Evolutionary conservation across 1,284 basidiomycete genomes (phyloP), one percentile per base, ranked within the genome.

Genomic region (Ceratobasidium sp.): DNA sequence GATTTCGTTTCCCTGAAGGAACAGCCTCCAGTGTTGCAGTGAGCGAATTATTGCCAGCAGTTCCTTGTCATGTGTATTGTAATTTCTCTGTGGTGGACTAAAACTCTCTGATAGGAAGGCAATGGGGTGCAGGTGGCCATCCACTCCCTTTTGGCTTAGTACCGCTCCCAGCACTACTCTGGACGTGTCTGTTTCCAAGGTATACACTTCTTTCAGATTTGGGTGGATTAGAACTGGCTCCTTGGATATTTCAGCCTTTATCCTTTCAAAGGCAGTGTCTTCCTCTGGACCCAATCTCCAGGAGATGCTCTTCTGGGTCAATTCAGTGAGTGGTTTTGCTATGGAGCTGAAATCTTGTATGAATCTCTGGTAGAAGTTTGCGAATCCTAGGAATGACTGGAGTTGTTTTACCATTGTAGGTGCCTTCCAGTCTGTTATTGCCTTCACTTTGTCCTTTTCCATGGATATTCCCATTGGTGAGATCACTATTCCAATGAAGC

Each of bases 51-150:
- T 59, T 2, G 56, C 79, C 4, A 34, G 34, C 8, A 34, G 34
- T 34, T 34, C 34, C 34, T 34, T 80, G 78, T 27, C 34, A 8
- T 34, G 34, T 2, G 79, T 79, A 8, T 73, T 74, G 75, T 82
- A 83, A 74, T 83, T 83, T 1, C 74, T 61, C 63, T 84, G 79
- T 1, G 82, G 78, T 0, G 76, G 54, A 72, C n/a, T n/a, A n/a
- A n/a, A n/a, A n/a, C n/a, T n/a, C n/a, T n/a, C n/a, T n/a, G n/a
- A n/a, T n/a, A n/a, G 34, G 51, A 53, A 63, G 2, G 43, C 48
- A 9, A 74, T 49, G 6, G 72, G 72, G 14, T 62, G 49, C 11
- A 68, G 51, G n/a, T 24, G 39, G 2, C 34, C n/a, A 22, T 68
- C 65, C 14, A 41, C 34, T 11, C 53, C 49, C n/a, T 43, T 41